These are phyloP conservation scores for Grosmannia clavigera DNA, from an alignment of 2,329 filamentous ascomycete genomes.

Conservation along the genomic window DNA sequence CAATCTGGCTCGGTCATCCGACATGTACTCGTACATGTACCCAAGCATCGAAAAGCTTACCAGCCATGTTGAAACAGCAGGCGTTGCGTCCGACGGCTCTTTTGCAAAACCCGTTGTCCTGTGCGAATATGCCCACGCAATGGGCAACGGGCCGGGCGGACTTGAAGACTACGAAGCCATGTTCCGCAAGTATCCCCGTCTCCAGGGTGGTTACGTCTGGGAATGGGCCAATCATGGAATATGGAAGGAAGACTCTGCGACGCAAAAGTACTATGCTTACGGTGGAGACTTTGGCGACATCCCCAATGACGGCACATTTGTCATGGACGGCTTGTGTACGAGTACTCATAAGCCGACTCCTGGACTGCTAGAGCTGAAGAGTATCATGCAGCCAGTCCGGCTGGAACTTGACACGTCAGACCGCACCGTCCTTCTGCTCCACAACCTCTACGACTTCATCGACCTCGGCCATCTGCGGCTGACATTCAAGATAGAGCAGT, in stretches of 20 bases:
- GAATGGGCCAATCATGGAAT: constrained; percentile 54
- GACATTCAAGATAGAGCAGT: constrained; percentile 30
- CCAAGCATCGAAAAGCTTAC: constrained; percentile 38
- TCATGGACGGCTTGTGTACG: constrained; percentile 47
- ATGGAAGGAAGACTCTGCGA: constrained; percentile 29
- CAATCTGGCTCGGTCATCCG: constrained; percentile 41
- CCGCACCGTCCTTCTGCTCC: constrained; percentile 16
- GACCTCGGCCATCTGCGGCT: constrained; percentile 29
- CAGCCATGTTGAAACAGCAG: constrained; percentile 24
- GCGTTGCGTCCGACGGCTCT: constrained; percentile 26
- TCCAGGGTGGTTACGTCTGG: constrained; percentile 58
- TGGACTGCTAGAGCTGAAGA: constrained; percentile 44
- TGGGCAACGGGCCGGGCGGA: constrained; percentile 63
- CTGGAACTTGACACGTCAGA: background rate
- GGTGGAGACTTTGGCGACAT: constrained; percentile 50
- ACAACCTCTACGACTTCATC: constrained; percentile 39
- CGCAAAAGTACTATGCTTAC: constrained; percentile 37
- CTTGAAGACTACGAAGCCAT: constrained; percentile 55
- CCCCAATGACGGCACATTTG: constrained; percentile 48
- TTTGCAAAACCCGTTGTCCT: constrained; percentile 47
- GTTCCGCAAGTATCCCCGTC: constrained; percentile 45
- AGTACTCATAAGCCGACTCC: constrained; percentile 43
- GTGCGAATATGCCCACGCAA: constrained; percentile 49
- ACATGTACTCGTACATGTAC: constrained; percentile 61
- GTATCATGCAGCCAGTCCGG: constrained; percentile 41